phyloP scores from a whole-genome alignment of 371 early-diverging fungal species.

The Mortierella sp. region DNA sequence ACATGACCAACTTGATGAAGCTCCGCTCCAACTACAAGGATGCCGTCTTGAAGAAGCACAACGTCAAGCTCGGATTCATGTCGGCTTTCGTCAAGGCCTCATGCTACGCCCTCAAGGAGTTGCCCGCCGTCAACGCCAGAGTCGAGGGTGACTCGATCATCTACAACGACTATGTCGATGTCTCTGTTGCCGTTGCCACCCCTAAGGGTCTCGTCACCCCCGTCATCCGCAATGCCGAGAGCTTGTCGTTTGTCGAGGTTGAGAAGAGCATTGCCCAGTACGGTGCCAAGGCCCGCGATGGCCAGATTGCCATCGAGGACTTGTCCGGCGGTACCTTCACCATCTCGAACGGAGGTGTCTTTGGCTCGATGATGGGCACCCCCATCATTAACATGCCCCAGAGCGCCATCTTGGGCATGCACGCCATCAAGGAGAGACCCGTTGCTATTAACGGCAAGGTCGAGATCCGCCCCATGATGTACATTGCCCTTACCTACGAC shows the following conservation, averaged over 20 bases:
- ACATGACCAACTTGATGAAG: slow-evolving; percentile 94
- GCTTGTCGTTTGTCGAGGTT: slow-evolving; percentile 87
- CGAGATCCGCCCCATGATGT: slow-evolving; percentile 99
- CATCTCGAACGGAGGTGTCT: slow-evolving; percentile 98
- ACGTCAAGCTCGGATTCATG: slow-evolving; percentile 98
- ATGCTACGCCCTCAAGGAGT: slow-evolving; percentile 83
- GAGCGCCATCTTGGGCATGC: slow-evolving; percentile 98
- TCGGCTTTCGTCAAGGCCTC: slow-evolving; percentile 96
- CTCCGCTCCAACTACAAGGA: slow-evolving; percentile 95
- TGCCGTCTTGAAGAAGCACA: slow-evolving; percentile 92
- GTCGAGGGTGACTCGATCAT: slow-evolving; percentile 91
- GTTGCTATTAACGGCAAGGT: slow-evolving; percentile 95
- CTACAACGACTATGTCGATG: slow-evolving; percentile 94
- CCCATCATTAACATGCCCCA: slow-evolving; percentile 99
- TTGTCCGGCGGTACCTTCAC: slow-evolving; percentile 99
- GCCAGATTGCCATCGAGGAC: slow-evolving; percentile 96
- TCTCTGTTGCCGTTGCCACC: slow-evolving; percentile 97
- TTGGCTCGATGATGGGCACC: slow-evolving; percentile 96
- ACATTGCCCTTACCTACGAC: slow-evolving; percentile 97
- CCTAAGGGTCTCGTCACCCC: slow-evolving; percentile 99
- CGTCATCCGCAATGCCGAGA: slow-evolving; percentile 92
- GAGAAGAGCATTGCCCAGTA: slow-evolving; percentile 93
- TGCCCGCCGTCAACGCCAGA: slow-evolving; percentile 95
- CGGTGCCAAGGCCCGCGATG: slow-evolving; percentile 94
- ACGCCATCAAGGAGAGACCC: slow-evolving; percentile 96